phyloP scores from a whole-genome alignment of 1,284 basidiomycete genomes.

The Apiotrichum mycotoxinovorans region DNA sequence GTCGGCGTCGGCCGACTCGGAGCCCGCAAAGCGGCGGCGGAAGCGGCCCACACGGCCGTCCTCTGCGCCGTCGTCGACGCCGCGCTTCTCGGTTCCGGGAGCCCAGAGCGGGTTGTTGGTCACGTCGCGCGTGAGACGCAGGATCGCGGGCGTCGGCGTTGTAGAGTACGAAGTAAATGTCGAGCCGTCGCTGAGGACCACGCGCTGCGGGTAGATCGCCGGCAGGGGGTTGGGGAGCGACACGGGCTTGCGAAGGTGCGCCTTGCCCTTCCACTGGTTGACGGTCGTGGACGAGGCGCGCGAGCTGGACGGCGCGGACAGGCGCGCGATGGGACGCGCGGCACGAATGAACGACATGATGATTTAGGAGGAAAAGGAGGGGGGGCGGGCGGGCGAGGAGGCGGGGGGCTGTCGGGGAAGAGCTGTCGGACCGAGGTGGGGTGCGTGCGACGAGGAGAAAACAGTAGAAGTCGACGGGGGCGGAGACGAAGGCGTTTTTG shows the following conservation, averaged over 20 bases:
- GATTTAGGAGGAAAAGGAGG: neutral
- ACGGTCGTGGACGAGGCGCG: constrained; percentile 21
- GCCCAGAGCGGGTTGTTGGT: constrained; percentile 78
- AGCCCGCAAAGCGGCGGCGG: constrained; percentile 59
- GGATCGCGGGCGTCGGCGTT: constrained; percentile 65
- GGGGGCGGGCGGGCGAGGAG: no score
- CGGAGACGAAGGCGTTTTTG: no score
- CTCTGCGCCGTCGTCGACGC: constrained; percentile 63
- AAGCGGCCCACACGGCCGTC: constrained; percentile 75
- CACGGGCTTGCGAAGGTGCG: constrained; percentile 49
- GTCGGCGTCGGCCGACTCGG: neutral
- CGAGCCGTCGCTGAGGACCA: constrained; percentile 79
- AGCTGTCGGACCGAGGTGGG: no score
- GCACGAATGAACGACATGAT: constrained; percentile 14
- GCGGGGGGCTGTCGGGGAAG: no score
- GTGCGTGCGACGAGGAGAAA: no score
- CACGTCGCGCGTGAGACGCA: constrained; percentile 73
- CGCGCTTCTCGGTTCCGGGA: constrained; percentile 51
- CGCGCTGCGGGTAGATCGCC: constrained; percentile 74
- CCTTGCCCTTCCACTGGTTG: constrained; percentile 35
- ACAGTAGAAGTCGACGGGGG: no score
- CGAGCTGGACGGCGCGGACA: constrained; percentile 23
- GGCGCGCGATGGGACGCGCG: constrained; percentile 15
- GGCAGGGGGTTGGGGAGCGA: constrained; percentile 73
- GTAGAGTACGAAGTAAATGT: constrained; percentile 81